Conservation (phyloP, 495 filamentous ascomycete species). For the Sabuloglossum arenarium region DNA sequence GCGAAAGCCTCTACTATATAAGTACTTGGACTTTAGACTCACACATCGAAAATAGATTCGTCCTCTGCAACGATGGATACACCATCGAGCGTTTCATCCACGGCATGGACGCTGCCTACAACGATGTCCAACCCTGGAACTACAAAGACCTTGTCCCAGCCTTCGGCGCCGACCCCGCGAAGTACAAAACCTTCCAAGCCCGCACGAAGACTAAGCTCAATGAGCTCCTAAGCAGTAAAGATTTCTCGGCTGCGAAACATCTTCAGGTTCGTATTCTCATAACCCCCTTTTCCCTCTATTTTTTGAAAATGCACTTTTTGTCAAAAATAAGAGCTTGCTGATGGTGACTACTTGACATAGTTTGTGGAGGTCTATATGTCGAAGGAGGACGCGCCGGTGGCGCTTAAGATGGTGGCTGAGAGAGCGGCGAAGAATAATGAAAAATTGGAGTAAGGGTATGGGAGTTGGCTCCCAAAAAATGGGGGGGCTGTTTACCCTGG, state of each 20-base stretch:
- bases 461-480: too few relatives aligned
- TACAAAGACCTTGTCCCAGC: constrained; percentile 19
- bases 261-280: too few relatives aligned
- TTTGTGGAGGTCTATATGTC: constrained; percentile 81
- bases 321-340: too few relatives aligned
- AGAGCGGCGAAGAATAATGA: constrained; percentile 44
- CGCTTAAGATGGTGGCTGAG: constrained; percentile 39
- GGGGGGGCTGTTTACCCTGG: too few relatives aligned
- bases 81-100: constrained; percentile 30
- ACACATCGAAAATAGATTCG: constrained; percentile 15
- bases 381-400: constrained; percentile 55
- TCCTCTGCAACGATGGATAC: constrained; percentile 30
- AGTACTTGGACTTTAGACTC: background rate
- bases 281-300: too few relatives aligned
- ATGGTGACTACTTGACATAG: too few relatives aligned
- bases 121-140: constrained; percentile 27
- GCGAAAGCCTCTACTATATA: background rate
- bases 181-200: constrained; percentile 16
- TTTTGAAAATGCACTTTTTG: too few relatives aligned
- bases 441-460: background rate
- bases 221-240: constrained; percentile 15
- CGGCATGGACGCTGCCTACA: constrained; percentile 25
- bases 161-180: constrained; percentile 17
- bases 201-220: constrained; percentile 19
- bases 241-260: constrained; percentile 18